Percentiles rank a stretch among this genome's conserved stretches.
Evolutionary conservation across 371 early-diverging fungal species (phyloP).

Genomic region (Circinella minor): DNA sequence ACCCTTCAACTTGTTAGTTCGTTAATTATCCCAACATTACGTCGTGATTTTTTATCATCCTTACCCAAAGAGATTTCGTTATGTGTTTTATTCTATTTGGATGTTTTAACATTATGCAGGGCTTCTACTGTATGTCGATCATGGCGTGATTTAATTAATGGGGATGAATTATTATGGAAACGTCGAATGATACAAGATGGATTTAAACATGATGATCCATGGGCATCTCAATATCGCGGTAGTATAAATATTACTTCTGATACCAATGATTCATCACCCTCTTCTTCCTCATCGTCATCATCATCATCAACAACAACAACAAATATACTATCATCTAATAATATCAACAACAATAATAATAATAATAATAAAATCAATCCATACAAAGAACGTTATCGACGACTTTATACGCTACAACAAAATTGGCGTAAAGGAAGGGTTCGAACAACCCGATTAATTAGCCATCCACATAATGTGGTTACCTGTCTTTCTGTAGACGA

Average conservation of each 20-base stretch:
- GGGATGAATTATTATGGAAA: constrained; percentile 27
- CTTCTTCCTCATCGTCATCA: too few species aligned
- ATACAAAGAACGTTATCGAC: constrained; percentile 79
- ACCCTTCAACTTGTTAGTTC: constrained; percentile 86
- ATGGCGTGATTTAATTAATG: constrained; percentile 80
- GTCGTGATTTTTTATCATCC: constrained; percentile 80
- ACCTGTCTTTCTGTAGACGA: constrained; percentile 95
- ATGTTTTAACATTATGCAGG: constrained; percentile 75
- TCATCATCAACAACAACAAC: too few species aligned
- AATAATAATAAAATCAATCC: constrained; percentile 35
- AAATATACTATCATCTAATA: too few species aligned
- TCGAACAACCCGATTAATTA: constrained; percentile 4
- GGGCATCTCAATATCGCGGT: not conserved
- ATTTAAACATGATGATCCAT: constrained; percentile 2
- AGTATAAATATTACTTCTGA: not conserved
- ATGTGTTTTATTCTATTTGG: constrained; percentile 80
- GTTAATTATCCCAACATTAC: constrained; percentile 77
- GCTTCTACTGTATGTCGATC: constrained; percentile 74
- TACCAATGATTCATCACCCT: not conserved
- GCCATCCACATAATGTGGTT: constrained; percentile 61
- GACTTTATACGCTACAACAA: constrained; percentile 73
- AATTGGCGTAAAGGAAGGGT: constrained; percentile 82
- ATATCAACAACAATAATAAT: not conserved
- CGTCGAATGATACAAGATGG: constrained; percentile 3
- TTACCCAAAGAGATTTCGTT: constrained; percentile 78